phyloP scores from a whole-genome alignment of 345 rosid species.

The Pistacia integerrima region DNA sequence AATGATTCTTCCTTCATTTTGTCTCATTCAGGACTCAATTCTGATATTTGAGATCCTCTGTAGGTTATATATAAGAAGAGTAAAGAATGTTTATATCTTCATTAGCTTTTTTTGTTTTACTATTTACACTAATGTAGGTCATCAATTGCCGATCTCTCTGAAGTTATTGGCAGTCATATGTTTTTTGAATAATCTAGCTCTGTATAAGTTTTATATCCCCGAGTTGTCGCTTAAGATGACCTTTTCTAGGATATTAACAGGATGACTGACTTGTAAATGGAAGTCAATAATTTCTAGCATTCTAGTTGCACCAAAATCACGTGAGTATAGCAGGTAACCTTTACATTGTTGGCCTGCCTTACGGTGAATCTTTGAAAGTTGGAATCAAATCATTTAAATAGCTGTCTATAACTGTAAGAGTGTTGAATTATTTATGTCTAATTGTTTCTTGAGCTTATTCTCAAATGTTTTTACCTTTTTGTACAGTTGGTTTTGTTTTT shows the following conservation, averaged over 20 bases:
- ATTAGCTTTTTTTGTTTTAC: too few species aligned
- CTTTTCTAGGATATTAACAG: background rate
- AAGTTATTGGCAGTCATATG: background rate
- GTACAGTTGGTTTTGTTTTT: constrained; percentile 70
- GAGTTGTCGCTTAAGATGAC: background rate
- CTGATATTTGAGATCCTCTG: too few species aligned
- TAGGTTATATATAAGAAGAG: too few species aligned
- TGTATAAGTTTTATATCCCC: background rate
- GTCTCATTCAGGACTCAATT: too few species aligned
- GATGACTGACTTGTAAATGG: background rate
- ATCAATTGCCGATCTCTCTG: background rate
- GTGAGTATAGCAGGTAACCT: background rate
- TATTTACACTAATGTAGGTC: background rate
- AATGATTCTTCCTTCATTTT: too few species aligned
- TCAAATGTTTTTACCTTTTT: constrained; percentile 13
- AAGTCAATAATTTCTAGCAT: background rate
- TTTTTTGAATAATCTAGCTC: background rate
- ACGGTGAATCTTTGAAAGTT: background rate
- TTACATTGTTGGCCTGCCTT: too few species aligned
- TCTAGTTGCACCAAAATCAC: background rate
- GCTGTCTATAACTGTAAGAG: background rate
- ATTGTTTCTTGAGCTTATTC: background rate
- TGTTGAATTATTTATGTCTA: background rate
- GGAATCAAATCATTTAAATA: background rate
- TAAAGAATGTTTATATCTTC: too few species aligned